phyloP scores from a whole-genome alignment of 352 stramenopile species.

The Phytopythium oedochilum region DNA sequence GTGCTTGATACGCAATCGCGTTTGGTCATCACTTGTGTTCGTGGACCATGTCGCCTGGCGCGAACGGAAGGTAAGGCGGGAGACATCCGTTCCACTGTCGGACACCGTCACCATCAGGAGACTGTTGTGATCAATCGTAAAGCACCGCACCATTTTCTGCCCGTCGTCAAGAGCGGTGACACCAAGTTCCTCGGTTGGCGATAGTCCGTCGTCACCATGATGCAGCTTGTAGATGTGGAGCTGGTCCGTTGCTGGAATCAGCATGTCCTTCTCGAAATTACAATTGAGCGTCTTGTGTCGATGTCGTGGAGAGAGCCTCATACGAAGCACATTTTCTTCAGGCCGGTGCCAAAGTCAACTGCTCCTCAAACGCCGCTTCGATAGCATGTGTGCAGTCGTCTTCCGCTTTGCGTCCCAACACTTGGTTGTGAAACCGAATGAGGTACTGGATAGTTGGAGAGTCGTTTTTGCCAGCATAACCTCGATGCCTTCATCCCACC shows the following conservation, averaged over 20 bases:
- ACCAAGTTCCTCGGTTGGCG: neutral
- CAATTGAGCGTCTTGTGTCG: neutral
- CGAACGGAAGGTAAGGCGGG: neutral
- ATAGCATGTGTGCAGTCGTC: neutral
- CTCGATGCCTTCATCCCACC: constrained; percentile 14
- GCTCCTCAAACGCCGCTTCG: neutral
- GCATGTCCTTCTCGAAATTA: neutral
- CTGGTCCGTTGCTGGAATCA: neutral
- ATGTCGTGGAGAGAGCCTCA: neutral
- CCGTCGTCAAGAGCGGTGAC: constrained; percentile 4
- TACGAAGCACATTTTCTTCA: neutral
- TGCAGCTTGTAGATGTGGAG: neutral
- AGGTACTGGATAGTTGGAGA: neutral
- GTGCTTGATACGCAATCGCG: neutral
- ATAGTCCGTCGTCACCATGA: neutral
- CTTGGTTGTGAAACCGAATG: neutral
- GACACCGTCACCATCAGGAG: neutral
- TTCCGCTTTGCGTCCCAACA: neutral
- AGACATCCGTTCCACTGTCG: neutral
- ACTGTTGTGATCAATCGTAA: neutral
- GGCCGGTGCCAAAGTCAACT: neutral
- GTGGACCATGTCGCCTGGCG: neutral
- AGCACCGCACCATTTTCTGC: neutral
- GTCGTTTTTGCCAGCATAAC: neutral
- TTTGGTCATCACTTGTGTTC: neutral